Evolutionary conservation across 1,284 basidiomycete genomes (phyloP).

Genomic region (Tilletia horrida): DNA sequence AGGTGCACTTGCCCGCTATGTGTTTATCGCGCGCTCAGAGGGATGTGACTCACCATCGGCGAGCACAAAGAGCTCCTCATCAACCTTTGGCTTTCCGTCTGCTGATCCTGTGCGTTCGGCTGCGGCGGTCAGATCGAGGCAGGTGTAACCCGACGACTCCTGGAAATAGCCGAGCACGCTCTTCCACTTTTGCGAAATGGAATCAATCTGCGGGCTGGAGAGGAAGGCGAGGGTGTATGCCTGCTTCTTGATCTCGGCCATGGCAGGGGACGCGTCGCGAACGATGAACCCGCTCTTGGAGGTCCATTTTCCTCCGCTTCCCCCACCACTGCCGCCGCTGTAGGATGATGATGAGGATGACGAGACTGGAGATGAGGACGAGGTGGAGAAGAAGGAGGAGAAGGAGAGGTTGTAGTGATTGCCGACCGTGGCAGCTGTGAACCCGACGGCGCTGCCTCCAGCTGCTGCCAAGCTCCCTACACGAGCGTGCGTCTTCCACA

Average conservation of each 20-base stretch:
- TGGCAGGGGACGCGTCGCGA: not conserved
- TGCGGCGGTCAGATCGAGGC: constrained; percentile 1
- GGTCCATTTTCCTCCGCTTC: not conserved
- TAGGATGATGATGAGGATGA: no score
- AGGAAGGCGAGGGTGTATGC: constrained; percentile 14
- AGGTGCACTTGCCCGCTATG: no score
- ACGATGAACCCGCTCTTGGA: constrained; percentile 15
- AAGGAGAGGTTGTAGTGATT: no score
- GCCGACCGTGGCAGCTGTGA: no score
- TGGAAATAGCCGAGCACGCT: constrained; percentile 5
- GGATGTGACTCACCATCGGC: not conserved
- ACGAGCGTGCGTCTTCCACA: no score
- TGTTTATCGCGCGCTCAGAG: no score
- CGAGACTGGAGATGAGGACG: no score
- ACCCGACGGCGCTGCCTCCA: no score
- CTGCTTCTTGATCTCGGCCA: constrained; percentile 10
- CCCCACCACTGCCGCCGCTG: not conserved
- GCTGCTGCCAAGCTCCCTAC: no score
- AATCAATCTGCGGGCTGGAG: not conserved
- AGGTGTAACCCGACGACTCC: constrained; percentile 2
- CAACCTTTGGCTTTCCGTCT: not conserved
- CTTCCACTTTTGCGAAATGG: not conserved
- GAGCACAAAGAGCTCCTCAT: constrained; percentile 10
- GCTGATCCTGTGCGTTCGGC: not conserved
- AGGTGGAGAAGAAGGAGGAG: no score